Conservation (phyloP, 1,284 basidiomycete species). For the Austroboletus niveus region DNA sequence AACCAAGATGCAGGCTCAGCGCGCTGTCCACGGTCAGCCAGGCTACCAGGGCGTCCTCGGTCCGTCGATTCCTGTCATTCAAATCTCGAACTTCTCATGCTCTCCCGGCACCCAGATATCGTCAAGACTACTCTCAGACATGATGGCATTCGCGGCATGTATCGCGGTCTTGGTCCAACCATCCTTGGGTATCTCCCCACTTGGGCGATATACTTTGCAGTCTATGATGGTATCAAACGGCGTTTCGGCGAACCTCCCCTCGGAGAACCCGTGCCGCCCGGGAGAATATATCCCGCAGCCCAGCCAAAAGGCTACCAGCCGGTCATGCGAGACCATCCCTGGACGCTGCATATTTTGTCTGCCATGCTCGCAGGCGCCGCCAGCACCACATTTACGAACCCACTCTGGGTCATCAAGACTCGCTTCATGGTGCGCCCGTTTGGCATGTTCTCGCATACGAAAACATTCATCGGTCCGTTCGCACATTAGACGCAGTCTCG, state of each 20-base stretch:
- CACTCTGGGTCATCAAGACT: constrained; percentile 96
- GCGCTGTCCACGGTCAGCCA: constrained; percentile 57
- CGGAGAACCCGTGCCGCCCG: constrained; percentile 36
- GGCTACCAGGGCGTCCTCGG: constrained; percentile 77
- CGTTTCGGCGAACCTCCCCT: constrained; percentile 67
- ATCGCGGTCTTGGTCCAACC: constrained; percentile 93
- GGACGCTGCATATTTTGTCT: constrained; percentile 84
- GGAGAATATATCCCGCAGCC: constrained; percentile 72
- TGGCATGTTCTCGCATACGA: not conserved
- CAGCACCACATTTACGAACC: constrained; percentile 90
- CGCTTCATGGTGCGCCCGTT: constrained; percentile 82
- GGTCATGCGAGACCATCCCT: constrained; percentile 71
- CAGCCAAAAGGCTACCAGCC: constrained; percentile 82
- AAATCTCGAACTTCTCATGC: constrained; percentile 10
- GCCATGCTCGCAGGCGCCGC: constrained; percentile 91
- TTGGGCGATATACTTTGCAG: constrained; percentile 98
- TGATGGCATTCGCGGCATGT: constrained; percentile 83
- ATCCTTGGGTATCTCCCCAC: constrained; percentile 93
- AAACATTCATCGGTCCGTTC: constrained; percentile 3
- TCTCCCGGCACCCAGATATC: constrained; percentile 50
- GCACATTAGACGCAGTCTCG: constrained; percentile 68
- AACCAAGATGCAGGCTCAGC: constrained; percentile 93
- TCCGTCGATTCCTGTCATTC: constrained; percentile 38
- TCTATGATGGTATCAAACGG: constrained; percentile 91
- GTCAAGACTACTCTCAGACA: constrained; percentile 68